Evolutionary conservation across 495 filamentous ascomycete species (phyloP).

Genomic region (Cudoniella acicularis): DNA sequence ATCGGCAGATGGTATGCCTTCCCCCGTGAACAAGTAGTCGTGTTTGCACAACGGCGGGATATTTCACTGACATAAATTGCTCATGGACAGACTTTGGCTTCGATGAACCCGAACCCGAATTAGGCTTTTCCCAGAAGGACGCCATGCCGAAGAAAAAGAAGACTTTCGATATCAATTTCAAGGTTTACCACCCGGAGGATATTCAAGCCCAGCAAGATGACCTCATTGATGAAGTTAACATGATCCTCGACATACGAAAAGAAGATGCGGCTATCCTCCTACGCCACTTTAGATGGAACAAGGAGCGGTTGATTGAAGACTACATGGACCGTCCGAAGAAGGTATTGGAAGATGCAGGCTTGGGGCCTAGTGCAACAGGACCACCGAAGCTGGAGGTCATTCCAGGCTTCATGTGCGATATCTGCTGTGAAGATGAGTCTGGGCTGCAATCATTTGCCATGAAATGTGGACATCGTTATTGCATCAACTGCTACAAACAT

Average conservation of each 20-base stretch:
- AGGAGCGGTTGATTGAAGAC: slow-evolving; percentile 86
- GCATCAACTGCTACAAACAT: slow-evolving; percentile 86
- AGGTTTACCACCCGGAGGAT: slow-evolving; percentile 71
- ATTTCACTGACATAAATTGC: neutral
- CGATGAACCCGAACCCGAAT: slow-evolving; percentile 69
- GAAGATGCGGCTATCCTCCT: slow-evolving; percentile 87
- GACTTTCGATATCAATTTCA: slow-evolving; percentile 81
- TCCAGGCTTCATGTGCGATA: slow-evolving; percentile 82
- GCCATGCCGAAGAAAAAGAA: slow-evolving; percentile 61
- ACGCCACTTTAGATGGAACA: slow-evolving; percentile 89
- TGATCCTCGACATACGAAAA: slow-evolving; percentile 79
- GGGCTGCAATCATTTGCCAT: slow-evolving; percentile 87
- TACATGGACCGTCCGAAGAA: slow-evolving; percentile 83
- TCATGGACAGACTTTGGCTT: slow-evolving; percentile 29
- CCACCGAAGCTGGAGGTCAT: slow-evolving; percentile 65
- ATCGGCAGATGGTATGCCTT: slow-evolving; percentile 59
- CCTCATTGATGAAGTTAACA: slow-evolving; percentile 82
- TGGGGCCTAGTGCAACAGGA: slow-evolving; percentile 61
- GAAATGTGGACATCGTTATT: slow-evolving; percentile 95
- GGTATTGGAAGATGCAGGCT: slow-evolving; percentile 80
- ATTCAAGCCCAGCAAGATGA: slow-evolving; percentile 79
- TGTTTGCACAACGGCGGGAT: too few species aligned
- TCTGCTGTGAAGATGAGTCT: slow-evolving; percentile 87
- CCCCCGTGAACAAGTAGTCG: slow-evolving; percentile 4
- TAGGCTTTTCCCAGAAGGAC: slow-evolving; percentile 77